phyloP scores from a whole-genome alignment of 148 eudicot species.

The Rhododendron ferrugineum region DNA sequence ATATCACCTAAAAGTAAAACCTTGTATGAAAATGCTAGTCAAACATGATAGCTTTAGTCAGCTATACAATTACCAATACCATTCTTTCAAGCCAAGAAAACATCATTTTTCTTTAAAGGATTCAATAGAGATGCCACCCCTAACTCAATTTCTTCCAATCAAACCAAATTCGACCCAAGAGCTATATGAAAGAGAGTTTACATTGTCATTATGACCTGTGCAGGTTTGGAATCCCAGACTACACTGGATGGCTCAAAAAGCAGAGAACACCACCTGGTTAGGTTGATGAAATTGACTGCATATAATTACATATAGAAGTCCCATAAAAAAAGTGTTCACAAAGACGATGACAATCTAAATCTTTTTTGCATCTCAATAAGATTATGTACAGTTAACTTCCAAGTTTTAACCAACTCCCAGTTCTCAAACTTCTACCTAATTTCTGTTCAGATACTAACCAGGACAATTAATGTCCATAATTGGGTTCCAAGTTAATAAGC shows the following conservation, averaged over 20 bases:
- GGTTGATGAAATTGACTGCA: neutral
- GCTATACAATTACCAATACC: neutral
- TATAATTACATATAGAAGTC: neutral
- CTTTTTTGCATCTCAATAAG: neutral
- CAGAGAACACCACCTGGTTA: neutral
- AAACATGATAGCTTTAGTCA: neutral
- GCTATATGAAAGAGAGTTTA: neutral
- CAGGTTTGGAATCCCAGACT: neutral
- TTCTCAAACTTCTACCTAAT: neutral
- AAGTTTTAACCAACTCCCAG: neutral
- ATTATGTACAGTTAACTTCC: neutral
- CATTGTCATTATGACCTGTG: neutral
- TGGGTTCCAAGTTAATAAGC: neutral
- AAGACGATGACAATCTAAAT: neutral
- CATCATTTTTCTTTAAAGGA: neutral
- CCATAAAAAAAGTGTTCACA: neutral
- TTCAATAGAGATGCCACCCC: neutral
- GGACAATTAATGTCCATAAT: neutral
- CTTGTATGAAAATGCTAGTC: neutral
- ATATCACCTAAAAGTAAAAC: neutral
- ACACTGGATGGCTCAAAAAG: neutral
- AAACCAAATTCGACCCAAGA: neutral
- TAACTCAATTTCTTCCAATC: neutral
- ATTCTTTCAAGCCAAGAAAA: neutral
- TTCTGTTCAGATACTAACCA: neutral